Base-by-base conservation (phyloP, 1,284 basidiomycete species). In the Ustilago crameri region DNA sequence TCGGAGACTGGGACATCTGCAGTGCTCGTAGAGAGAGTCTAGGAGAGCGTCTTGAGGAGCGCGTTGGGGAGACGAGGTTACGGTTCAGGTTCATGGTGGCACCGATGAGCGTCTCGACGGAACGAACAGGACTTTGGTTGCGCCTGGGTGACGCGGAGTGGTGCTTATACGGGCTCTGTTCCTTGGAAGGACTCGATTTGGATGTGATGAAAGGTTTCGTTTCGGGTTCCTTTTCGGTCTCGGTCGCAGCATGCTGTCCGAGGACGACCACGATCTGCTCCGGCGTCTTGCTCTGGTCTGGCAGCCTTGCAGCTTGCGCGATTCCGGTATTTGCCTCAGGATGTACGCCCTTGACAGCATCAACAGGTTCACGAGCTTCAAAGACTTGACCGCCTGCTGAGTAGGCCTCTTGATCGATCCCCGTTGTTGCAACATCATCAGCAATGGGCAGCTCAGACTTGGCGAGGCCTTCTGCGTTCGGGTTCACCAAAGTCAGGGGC, bases 71-170 rank as follows among this genome's bases (percentile, higher is more conserved):
- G 30, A 18, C 23, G 1, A 56, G 24, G 10, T 70, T 56, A 9
- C 37, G 46, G 46, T 65, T 60, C 9, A 64, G 57, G 14, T 53
- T 48, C 61, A 61, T 51, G 2, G 67, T 54, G 3, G 57, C 67
- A 9, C 51, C 61, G 46, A 70, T 65, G 35, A 70, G 61, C 22
- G 67, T 50, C 42, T 70, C 67, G 51, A 70, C 50, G 2, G 60
- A 60, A 22, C 67, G 56, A 15, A 70, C 45, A 2, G 67, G 61
- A 27, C 67, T 70, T 27, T 65, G 57, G 2, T 18, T 46, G 10
- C 55, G 55, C 24, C 38, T 32, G 7, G 60, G 60, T 17, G 60
- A 55, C 17, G 48, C 26, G 15, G 20, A 9, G 1, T 12, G 50
- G n/a, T 56, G 55, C 45, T 69, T 69, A 2, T 40, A 48, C 1